Conservation (phyloP, 768 basidiomycete genomes). For the Clitopilus hobsonii region DNA sequence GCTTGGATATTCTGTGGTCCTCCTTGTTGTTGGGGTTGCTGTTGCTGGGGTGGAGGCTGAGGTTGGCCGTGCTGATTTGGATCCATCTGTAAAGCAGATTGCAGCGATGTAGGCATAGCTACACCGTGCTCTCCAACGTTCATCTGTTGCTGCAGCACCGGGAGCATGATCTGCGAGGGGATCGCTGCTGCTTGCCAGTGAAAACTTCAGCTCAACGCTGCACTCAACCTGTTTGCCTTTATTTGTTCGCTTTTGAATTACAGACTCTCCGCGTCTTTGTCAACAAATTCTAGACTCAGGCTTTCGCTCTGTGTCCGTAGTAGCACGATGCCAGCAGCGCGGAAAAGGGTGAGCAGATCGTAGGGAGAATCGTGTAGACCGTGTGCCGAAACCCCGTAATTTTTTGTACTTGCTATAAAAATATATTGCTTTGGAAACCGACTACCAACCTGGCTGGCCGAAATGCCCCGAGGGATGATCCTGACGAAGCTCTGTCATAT, state of each 20-base stretch:
- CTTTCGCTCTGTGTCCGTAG: not conserved
- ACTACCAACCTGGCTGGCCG: too few relatives aligned
- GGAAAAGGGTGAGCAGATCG: too few relatives aligned
- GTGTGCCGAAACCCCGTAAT: too few relatives aligned
- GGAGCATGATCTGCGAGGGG: conserved; percentile 27
- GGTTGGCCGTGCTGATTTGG: conserved; percentile 48
- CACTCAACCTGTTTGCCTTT: conserved; percentile 28
- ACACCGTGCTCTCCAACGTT: conserved; percentile 4
- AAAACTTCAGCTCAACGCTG: conserved; percentile 24
- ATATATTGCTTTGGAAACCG: too few relatives aligned
- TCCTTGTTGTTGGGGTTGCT: conserved; percentile 18
- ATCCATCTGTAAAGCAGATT: conserved; percentile 68
- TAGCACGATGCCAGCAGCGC: not conserved
- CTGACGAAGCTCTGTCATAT: not conserved
- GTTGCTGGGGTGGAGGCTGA: conserved; percentile 34
- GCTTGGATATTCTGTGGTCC: conserved; percentile 7
- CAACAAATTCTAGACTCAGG: conserved; percentile 4
- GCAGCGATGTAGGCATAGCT: conserved; percentile 36
- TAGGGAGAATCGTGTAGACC: too few relatives aligned
- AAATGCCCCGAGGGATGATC: too few relatives aligned
- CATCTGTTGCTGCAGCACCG: conserved; percentile 23
- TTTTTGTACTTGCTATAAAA: too few relatives aligned
- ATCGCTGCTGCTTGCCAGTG: conserved; percentile 14
- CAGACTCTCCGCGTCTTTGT: conserved; percentile 1
- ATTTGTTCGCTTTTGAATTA: conserved; percentile 27